Evolutionary conservation across 1,284 basidiomycete species (phyloP), one percentile per base, ranked within the genome.

Genomic region (Rhodotorula sp.): DNA sequence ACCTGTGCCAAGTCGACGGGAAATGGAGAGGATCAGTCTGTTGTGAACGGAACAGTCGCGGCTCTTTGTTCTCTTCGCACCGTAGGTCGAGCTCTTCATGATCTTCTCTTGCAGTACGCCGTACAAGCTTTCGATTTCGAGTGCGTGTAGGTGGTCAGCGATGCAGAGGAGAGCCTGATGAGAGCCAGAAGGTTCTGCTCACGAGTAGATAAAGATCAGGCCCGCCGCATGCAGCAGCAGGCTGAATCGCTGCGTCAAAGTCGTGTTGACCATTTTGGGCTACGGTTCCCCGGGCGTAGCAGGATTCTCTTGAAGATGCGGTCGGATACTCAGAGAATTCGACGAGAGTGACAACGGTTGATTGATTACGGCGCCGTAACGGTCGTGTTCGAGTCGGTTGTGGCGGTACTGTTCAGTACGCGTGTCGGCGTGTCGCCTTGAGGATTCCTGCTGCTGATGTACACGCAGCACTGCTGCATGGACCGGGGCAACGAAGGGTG

Each of bases 61-160:
- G 12, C 10, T 14, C 38, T 43, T 43, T 43, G 38, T 43, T 43
- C 8, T 14, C 21, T 23, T 12, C 52, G 26, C 34, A 76, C 76
- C 76, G 43, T 78, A 78, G 15, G 70, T 72, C 55, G 62, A 64
- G n/a, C 65, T 71, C 63, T 73, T 72, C 76, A 78, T 75, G 68
- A 78, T 77, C 74, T 76, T 76, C 65, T 78, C 76, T 52, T 77
- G 76, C 34, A 67, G 68, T 0, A 76, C 58, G 38, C 73, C 76
- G 61, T 78, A 77, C 15, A 74, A 48, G 1, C 69, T 70, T 64
- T 16, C 6, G 31, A 2, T 19, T 12, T 28, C 54, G 8, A 14
- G 26, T 26, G 3, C 5, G 28, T 60, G 38, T 52, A 7, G 14
- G 54, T 18, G n/a, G 7, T 31, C 26, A 5, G 5, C n/a, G 43